These are phyloP conservation scores for Scenedesmus sp. DNA, from an alignment of 163 green algal species.

Conservation along the genomic window DNA sequence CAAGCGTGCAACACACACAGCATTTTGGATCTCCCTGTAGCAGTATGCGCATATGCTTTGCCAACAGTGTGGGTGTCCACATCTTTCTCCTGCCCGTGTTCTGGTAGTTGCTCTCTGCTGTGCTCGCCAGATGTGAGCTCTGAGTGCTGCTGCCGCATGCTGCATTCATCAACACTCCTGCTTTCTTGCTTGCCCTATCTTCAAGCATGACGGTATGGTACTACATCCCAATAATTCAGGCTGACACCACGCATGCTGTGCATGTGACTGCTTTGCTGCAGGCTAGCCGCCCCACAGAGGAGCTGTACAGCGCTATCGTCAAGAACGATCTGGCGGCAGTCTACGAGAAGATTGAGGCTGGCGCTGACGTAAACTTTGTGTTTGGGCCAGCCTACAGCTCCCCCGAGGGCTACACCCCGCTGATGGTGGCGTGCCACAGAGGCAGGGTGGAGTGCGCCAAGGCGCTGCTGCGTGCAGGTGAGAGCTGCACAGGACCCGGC, in stretches of 20 bases:
- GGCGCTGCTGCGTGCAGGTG: constrained; percentile 89
- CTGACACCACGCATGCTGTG: neutral
- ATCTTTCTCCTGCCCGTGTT: too few relatives aligned
- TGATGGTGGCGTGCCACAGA: constrained; percentile 91
- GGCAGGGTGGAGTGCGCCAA: constrained; percentile 85
- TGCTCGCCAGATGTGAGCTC: too few relatives aligned
- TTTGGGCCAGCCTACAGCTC: constrained; percentile 87
- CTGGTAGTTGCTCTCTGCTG: too few relatives aligned
- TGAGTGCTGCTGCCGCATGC: too few relatives aligned
- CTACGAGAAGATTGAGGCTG: constrained; percentile 93
- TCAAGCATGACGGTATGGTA: too few relatives aligned
- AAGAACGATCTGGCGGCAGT: constrained; percentile 85
- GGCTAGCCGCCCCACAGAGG: constrained; percentile 83
- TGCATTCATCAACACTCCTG: too few relatives aligned
- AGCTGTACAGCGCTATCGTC: constrained; percentile 94
- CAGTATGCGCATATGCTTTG: too few relatives aligned
- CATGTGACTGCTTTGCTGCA: constrained; percentile 18
- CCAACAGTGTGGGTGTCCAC: too few relatives aligned
- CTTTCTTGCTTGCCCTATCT: too few relatives aligned
- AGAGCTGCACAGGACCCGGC: neutral
- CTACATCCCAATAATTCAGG: too few relatives aligned
- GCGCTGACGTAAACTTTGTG: constrained; percentile 95
- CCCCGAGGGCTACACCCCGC: constrained; percentile 91
- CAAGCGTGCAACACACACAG: too few relatives aligned
- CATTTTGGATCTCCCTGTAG: too few relatives aligned